Evolutionary conservation across 768 basidiomycete genomes (phyloP).

Genomic region (Amanita thiersii): DNA sequence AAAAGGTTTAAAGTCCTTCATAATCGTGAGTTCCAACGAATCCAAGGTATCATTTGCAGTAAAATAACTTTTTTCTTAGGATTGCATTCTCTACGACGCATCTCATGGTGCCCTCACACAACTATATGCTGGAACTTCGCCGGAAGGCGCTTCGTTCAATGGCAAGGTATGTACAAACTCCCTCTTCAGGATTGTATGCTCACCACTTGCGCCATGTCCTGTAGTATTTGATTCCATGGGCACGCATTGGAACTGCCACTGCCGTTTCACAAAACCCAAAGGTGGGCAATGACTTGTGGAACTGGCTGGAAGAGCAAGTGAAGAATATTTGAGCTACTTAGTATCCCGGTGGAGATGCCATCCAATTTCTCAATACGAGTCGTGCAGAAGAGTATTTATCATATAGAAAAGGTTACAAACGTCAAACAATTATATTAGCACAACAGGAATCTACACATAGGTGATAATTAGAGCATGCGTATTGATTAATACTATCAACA

Average conservation of each 20-base stretch:
- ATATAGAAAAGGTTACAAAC: too few relatives aligned
- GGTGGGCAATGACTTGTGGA: conserved; percentile 29
- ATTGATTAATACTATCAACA: too few relatives aligned
- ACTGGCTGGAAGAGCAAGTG: conserved; percentile 37
- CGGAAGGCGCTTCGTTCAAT: conserved; percentile 29
- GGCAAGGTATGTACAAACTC: conserved; percentile 31
- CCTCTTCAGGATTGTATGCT: too few relatives aligned
- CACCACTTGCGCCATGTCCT: not conserved
- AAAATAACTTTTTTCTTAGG: not conserved
- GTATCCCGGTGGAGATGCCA: too few relatives aligned
- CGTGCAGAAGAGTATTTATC: too few relatives aligned
- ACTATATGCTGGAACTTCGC: conserved; percentile 39
- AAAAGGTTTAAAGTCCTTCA: not conserved
- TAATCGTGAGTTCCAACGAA: conserved; percentile 3
- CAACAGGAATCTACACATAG: too few relatives aligned
- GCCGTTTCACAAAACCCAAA: conserved; percentile 19
- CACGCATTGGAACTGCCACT: conserved; percentile 20
- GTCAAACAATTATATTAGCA: too few relatives aligned
- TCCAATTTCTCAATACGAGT: too few relatives aligned
- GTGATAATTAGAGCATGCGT: too few relatives aligned
- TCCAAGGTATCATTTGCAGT: not conserved
- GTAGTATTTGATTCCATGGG: conserved; percentile 37
- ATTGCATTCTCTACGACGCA: conserved; percentile 18
- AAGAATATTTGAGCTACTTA: not conserved
- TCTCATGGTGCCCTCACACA: conserved; percentile 39